These are phyloP conservation scores for Physcomitrellopsis africana DNA, from an alignment of 225 moss, liverwort and hornwort species.

Conservation along the genomic window DNA sequence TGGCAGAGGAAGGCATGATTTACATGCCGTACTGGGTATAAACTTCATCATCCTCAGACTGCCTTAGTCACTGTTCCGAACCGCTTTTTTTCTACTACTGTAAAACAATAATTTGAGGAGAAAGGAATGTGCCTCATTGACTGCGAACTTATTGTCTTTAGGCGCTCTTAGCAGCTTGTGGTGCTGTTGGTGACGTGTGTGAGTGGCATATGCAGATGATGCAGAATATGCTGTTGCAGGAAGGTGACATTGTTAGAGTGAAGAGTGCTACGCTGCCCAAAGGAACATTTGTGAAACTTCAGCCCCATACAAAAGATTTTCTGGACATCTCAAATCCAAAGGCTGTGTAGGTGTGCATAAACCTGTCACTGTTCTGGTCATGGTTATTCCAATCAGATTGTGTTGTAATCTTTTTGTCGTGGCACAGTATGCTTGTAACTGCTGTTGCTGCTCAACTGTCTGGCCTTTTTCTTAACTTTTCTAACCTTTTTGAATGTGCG, in stretches of 20 bases:
- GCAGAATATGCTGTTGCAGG: slow-evolving; percentile 98
- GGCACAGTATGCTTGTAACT: background rate
- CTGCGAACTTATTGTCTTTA: background rate
- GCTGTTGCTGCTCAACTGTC: background rate
- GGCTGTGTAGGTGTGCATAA: slow-evolving; percentile 92
- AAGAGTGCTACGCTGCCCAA: slow-evolving; percentile 98
- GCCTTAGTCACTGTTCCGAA: background rate
- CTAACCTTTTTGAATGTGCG: too few relatives aligned
- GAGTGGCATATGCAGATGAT: slow-evolving; percentile 79
- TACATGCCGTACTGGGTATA: slow-evolving; percentile 99
- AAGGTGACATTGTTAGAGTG: slow-evolving; percentile 95
- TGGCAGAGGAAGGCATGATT: slow-evolving; percentile 99
- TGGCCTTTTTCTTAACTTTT: background rate
- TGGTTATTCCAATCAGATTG: slow-evolving; percentile 12
- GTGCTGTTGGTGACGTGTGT: slow-evolving; percentile 23
- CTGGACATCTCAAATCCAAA: slow-evolving; percentile 98
- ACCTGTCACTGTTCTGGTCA: slow-evolving; percentile 30
- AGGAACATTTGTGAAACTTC: slow-evolving; percentile 97
- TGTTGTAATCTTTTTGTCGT: background rate
- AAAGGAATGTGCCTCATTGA: background rate
- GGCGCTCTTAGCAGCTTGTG: background rate
- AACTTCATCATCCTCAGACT: slow-evolving; percentile 13
- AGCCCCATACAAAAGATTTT: slow-evolving; percentile 99
- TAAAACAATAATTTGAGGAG: background rate
- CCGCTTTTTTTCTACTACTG: slow-evolving; percentile 1